Percentiles rank a stretch among this genome's conserved stretches.
phyloP scores from a whole-genome alignment of 352 stramenopile genomes.

The Plasmopara viticola region DNA sequence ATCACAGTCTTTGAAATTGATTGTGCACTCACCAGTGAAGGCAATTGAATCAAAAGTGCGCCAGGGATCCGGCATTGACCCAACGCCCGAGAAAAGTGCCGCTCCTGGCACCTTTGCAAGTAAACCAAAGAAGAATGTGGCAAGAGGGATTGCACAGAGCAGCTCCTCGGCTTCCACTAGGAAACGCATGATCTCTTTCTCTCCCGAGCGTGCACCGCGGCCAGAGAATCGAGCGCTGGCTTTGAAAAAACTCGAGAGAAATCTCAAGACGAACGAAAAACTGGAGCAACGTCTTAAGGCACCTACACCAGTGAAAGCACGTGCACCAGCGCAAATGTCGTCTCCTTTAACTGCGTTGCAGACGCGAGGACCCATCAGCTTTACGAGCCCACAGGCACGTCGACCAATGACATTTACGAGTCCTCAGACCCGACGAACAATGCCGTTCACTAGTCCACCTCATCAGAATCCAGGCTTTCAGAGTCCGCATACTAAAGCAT shows the following conservation, averaged over 20 bases:
- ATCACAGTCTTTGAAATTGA: neutral
- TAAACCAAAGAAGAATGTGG: constrained; percentile 31
- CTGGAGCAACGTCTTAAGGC: constrained; percentile 56
- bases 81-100: constrained; percentile 41
- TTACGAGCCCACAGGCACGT: constrained; percentile 22
- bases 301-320: constrained; percentile 31
- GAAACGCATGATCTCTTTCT: constrained; percentile 82
- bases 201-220: constrained; percentile 49
- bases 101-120: constrained; percentile 23
- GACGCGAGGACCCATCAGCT: constrained; percentile 16
- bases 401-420: constrained; percentile 21
- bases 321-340: constrained; percentile 16
- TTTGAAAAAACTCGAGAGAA: constrained; percentile 57
- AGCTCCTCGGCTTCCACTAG: constrained; percentile 54
- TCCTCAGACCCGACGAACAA: constrained; percentile 15
- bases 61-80: constrained; percentile 27
- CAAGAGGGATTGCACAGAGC: constrained; percentile 60
- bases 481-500: constrained; percentile 23
- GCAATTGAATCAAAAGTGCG: constrained; percentile 4
- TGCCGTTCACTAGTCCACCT: constrained; percentile 15
- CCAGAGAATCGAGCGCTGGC: constrained; percentile 46
- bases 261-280: constrained; percentile 66
- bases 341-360: constrained; percentile 17
- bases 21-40: constrained; percentile 13
- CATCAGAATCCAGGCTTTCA: constrained; percentile 14